These are phyloP conservation scores for Kalaharituber pfeilii DNA, from an alignment of 2,329 filamentous ascomycete genomes.

Conservation along the genomic window DNA sequence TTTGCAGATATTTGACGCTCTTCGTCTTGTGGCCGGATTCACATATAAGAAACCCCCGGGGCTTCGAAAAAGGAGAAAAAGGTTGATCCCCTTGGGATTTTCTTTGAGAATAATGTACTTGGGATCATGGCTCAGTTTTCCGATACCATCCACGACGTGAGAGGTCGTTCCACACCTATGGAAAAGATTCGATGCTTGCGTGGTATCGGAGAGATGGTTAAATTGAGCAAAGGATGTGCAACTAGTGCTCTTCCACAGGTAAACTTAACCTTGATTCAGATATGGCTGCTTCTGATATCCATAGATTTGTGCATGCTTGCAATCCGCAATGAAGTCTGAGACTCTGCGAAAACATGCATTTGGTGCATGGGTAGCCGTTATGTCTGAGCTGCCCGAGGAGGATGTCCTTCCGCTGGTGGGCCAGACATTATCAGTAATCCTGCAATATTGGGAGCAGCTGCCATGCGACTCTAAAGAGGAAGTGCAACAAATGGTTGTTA, in stretches of 20 bases:
- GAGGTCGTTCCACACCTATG: constrained; percentile 25
- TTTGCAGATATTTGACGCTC: constrained; percentile 32
- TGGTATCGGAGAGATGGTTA: constrained; percentile 77
- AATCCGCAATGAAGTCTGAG: constrained; percentile 60
- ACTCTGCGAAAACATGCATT: constrained; percentile 66
- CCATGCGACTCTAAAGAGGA: constrained; percentile 41
- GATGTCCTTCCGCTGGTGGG: constrained; percentile 68
- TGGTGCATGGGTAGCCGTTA: constrained; percentile 64
- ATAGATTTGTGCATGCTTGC: constrained; percentile 77
- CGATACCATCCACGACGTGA: constrained; percentile 31
- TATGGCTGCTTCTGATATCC: constrained; percentile 6
- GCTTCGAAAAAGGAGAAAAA: constrained; percentile 35
- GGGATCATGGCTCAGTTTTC: constrained; percentile 74
- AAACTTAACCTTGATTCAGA: constrained; percentile 22
- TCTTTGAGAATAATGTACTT: constrained; percentile 67
- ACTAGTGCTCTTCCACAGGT: constrained; percentile 74
- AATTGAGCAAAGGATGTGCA: constrained; percentile 52
- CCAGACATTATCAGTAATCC: constrained; percentile 75
- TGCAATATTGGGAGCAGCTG: constrained; percentile 59
- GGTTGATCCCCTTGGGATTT: constrained; percentile 46
- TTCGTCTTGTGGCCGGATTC: constrained; percentile 32
- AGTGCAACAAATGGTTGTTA: constrained; percentile 45
- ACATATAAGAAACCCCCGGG: constrained; percentile 19
- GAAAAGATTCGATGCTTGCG: constrained; percentile 65
- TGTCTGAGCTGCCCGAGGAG: constrained; percentile 55